These are phyloP conservation scores for Rhizopus microsporus DNA, from an alignment of 371 early-diverging fungal species.

Conservation along the genomic window DNA sequence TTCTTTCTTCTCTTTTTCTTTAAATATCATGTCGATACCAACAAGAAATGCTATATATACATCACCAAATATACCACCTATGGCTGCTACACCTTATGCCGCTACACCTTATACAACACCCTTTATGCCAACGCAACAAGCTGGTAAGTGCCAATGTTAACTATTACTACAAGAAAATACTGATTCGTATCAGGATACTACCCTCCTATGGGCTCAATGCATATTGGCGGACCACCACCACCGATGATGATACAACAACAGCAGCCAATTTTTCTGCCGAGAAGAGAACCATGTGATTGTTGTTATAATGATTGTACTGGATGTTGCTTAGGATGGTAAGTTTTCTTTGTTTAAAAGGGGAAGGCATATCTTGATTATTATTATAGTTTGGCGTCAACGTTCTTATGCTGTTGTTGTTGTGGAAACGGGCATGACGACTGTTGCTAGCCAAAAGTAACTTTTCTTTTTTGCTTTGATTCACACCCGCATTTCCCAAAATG, in stretches of 20 bases:
- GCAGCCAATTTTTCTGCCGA: constrained; percentile 2
- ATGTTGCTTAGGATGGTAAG: constrained; percentile 22
- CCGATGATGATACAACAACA: constrained; percentile 18
- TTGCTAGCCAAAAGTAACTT: constrained; percentile 3
- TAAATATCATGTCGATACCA: constrained; percentile 17
- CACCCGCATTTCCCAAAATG: too few species aligned
- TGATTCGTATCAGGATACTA: constrained; percentile 10
- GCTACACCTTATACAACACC: constrained; percentile 18
- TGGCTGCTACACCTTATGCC: constrained; percentile 18
- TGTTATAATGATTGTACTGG: constrained; percentile 13
- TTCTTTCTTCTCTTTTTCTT: constrained; percentile 4
- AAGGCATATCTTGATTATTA: neutral
- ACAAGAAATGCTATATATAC: constrained; percentile 6
- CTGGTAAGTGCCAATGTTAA: constrained; percentile 5
- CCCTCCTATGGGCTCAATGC: constrained; percentile 23
- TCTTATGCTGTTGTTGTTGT: constrained; percentile 22
- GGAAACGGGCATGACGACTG: constrained; percentile 17
- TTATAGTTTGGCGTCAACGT: constrained; percentile 6
- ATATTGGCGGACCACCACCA: constrained; percentile 8
- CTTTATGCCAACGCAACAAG: constrained; percentile 12
- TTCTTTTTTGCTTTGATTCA: too few species aligned
- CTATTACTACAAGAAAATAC: neutral
- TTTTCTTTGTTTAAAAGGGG: neutral
- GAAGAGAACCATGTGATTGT: constrained; percentile 13
- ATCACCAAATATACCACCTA: constrained; percentile 16